Evolutionary conservation across 306 rosid species (phyloP).

Genomic region (Canavalia ensiformis): DNA sequence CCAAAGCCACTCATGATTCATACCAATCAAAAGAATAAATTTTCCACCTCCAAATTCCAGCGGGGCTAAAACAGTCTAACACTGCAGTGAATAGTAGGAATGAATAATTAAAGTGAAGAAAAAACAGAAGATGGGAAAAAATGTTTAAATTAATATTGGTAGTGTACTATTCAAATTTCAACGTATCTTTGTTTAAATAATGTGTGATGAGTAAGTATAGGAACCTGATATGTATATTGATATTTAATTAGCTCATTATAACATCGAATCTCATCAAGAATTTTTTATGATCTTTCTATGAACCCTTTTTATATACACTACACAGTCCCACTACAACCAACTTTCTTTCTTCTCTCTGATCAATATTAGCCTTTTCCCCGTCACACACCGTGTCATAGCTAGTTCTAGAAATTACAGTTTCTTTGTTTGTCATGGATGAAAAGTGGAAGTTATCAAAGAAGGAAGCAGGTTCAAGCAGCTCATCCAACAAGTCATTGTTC

Average conservation of each 20-base stretch:
- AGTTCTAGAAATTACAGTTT: constrained; percentile 28
- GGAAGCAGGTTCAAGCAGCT: constrained; percentile 57
- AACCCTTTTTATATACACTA: constrained; percentile 39
- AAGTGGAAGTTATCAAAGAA: constrained; percentile 89
- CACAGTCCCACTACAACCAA: constrained; percentile 42
- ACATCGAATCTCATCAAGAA: constrained; percentile 36
- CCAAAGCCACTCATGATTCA: neutral
- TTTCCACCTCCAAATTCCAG: constrained; percentile 20
- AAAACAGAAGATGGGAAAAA: neutral
- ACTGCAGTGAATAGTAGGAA: constrained; percentile 28
- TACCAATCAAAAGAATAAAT: constrained; percentile 24
- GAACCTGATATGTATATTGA: neutral
- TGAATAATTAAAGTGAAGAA: constrained; percentile 5
- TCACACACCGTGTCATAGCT: neutral
- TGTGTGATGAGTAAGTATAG: neutral
- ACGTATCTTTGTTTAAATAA: neutral
- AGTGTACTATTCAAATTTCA: neutral
- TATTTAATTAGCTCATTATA: constrained; percentile 36
- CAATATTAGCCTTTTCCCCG: constrained; percentile 14
- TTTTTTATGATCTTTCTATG: constrained; percentile 33
- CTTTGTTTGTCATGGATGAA: constrained; percentile 66
- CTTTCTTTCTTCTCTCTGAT: constrained; percentile 44
- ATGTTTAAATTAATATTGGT: neutral
- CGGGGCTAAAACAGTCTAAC: constrained; percentile 3
- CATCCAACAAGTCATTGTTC: constrained; percentile 61